Percentiles rank a stretch among this genome's conserved stretches.
Evolutionary conservation across 768 basidiomycete genomes (phyloP).

Genomic region (Tricholoma furcatifolium): DNA sequence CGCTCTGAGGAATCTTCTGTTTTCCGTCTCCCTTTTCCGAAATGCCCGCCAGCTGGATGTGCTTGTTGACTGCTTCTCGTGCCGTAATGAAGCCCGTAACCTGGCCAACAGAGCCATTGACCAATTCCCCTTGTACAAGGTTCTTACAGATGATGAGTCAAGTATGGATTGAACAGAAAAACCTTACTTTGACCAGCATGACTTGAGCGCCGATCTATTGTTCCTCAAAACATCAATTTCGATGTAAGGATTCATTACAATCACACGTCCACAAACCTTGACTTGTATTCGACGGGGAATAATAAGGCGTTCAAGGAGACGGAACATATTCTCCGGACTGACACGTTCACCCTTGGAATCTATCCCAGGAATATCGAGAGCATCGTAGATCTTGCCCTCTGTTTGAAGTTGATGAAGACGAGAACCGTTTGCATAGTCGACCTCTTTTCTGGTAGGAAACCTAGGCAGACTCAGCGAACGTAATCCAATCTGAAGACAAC

Average conservation of each 20-base stretch:
- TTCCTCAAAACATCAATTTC: neutral
- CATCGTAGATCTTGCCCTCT: conserved; percentile 34
- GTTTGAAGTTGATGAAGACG: conserved; percentile 47
- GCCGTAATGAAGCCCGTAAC: conserved; percentile 46
- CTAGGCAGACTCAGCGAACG: conserved; percentile 23
- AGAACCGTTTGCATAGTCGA: conserved; percentile 62
- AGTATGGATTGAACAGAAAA: neutral
- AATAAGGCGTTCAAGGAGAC: conserved; percentile 59
- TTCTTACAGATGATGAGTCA: conserved; percentile 43
- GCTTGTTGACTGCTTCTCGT: conserved; percentile 37
- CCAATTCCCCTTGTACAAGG: conserved; percentile 61
- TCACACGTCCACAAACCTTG: conserved; percentile 37
- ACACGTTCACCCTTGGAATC: conserved; percentile 42
- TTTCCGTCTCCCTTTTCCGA: conserved; percentile 27
- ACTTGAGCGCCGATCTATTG: conserved; percentile 78
- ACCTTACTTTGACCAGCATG: conserved; percentile 70
- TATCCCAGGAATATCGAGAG: conserved; percentile 44
- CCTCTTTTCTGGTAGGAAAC: conserved; percentile 71
- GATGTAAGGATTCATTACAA: conserved; percentile 4
- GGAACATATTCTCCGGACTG: conserved; percentile 35
- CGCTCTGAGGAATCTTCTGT: conserved; percentile 12
- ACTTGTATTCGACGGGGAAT: conserved; percentile 44
- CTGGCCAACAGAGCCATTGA: conserved; percentile 70
- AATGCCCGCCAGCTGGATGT: conserved; percentile 36
- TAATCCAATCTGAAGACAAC: conserved; percentile 11